Percentiles rank a stretch among this genome's conserved stretches.
phyloP scores from a whole-genome alignment of 75 land plant species.

The Azolla pinnata region DNA sequence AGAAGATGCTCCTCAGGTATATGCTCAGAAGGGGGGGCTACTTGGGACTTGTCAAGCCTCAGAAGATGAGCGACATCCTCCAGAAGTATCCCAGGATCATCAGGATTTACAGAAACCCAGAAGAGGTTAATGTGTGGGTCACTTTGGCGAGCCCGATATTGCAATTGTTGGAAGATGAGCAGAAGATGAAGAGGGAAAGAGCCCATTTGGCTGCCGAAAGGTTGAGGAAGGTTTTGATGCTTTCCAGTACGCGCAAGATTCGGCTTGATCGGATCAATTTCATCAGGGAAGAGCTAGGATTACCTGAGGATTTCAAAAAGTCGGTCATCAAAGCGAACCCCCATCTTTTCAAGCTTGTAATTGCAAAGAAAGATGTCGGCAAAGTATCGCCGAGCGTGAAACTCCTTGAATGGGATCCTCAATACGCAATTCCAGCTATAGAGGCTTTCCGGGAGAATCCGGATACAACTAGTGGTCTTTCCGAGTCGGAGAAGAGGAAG shows the following conservation, averaged over 20 bases:
- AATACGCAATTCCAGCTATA: slow-evolving; percentile 33
- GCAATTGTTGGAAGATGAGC: slow-evolving; percentile 7
- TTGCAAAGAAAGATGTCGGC: slow-evolving; percentile 21
- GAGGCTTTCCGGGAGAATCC: slow-evolving; percentile 45
- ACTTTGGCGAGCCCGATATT: background rate
- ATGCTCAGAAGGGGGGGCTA: background rate
- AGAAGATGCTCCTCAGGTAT: background rate
- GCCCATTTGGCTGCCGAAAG: slow-evolving; percentile 6
- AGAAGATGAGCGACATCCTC: background rate
- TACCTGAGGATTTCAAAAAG: slow-evolving; percentile 62
- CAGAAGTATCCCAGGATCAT: background rate
- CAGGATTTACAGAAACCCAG: background rate
- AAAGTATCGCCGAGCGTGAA: slow-evolving; percentile 31
- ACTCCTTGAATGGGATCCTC: slow-evolving; percentile 28
- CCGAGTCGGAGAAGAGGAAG: slow-evolving; percentile 36
- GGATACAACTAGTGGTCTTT: slow-evolving; percentile 36
- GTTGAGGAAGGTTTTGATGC: slow-evolving; percentile 48
- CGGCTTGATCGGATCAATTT: slow-evolving; percentile 45
- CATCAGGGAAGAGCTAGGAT: slow-evolving; percentile 45
- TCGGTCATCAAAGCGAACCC: slow-evolving; percentile 47
- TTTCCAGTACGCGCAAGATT: slow-evolving; percentile 39
- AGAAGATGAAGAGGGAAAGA: background rate
- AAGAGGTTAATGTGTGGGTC: slow-evolving; percentile 1
- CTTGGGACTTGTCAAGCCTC: slow-evolving; percentile 1
- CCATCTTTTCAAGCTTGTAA: slow-evolving; percentile 39